Base-by-base conservation (phyloP, 2,329 filamentous ascomycete species). In the Colletotrichum siamense region DNA sequence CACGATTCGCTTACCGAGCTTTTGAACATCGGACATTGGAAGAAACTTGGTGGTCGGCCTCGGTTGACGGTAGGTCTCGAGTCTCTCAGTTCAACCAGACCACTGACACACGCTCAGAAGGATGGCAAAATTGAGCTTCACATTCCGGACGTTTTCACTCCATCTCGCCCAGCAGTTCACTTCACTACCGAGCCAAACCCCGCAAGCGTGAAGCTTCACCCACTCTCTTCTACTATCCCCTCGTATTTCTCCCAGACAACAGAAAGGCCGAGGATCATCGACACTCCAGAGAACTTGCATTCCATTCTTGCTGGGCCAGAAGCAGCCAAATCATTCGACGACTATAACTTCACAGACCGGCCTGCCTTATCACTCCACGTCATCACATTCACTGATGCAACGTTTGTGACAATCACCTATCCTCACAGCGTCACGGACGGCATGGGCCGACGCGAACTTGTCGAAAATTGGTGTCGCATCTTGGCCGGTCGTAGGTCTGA, bases 341-440 rank as follows among this genome's bases (percentile, higher is more conserved):
- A 89, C 72, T 88, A 85, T 77, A 68, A 88, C 15, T 78, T 81
- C 66, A 76, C 79, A 5, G 88, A 90, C 78, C 80, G 77, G n/a
- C 88, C 89, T 1, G 86, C 87, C 78, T 78, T 91, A 5, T 84
- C 84, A 5, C 80, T 91, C 5, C 88, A 89, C 73, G 82, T 91
- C 61, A 84, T 86, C 3, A 84, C 85, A 0, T 91, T 91, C 78
- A 78, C 78, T 4, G 86, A 92, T 73, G 87, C 88, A 1, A 91
- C 90, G 0, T 80, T 91, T 0, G 82, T 91, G 1, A 83, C 84
- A 0, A 73, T 91, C 1, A 82, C 82, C 1, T 89, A 84, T 80
- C 85, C 87, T 5, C 90, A 91, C 79, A 86, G 85, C 0, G 79
- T 89, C 5, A 85, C 84, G 6, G 34, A 79, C 75, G 36, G 77